These are phyloP conservation scores for Eutypa lata DNA, from an alignment of 2,329 filamentous ascomycete species.

Conservation along the genomic window DNA sequence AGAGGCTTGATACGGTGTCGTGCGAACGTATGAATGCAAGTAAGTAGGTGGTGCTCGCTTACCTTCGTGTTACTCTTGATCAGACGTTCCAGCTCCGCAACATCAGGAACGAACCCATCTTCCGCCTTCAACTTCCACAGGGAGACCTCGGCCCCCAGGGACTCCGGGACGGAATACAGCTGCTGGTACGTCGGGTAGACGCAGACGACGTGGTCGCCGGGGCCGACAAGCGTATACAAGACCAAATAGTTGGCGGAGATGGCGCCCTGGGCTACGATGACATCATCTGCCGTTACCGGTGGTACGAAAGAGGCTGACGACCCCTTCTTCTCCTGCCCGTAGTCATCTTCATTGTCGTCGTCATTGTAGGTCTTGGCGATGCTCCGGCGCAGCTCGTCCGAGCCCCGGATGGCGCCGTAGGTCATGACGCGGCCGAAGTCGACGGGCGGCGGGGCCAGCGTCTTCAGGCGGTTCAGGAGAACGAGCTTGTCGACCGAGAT, in stretches of 20 bases:
- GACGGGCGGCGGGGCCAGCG: conserved; percentile 39
- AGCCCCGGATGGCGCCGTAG: conserved; percentile 73
- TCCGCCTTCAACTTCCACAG: conserved; percentile 68
- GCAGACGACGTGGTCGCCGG: conserved; percentile 80
- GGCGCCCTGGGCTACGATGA: conserved; percentile 76
- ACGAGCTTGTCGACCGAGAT: conserved; percentile 68
- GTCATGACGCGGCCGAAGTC: conserved; percentile 59
- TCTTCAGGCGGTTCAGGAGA: conserved; percentile 54
- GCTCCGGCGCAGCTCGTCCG: conserved; percentile 57
- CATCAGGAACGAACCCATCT: conserved; percentile 64
- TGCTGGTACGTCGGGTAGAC: conserved; percentile 88
- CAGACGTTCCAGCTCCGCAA: conserved; percentile 62
- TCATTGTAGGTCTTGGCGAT: conserved; percentile 64
- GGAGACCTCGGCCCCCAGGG: conserved; percentile 72
- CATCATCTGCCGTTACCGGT: conserved; percentile 47
- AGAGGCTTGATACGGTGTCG: no score
- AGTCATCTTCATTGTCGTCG: conserved; percentile 30
- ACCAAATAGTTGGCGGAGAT: conserved; percentile 83
- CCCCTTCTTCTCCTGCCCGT: no score
- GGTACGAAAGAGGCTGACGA: no score
- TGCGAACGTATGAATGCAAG: no score
- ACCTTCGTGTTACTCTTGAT: conserved; percentile 70
- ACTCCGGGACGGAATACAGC: conserved; percentile 71
- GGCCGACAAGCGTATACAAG: conserved; percentile 68
- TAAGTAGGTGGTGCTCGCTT: conserved; percentile 37